Percentiles rank a stretch among this genome's conserved stretches.
phyloP scores from a whole-genome alignment of 2,329 filamentous ascomycete genomes.

The Venturia nashicola region DNA sequence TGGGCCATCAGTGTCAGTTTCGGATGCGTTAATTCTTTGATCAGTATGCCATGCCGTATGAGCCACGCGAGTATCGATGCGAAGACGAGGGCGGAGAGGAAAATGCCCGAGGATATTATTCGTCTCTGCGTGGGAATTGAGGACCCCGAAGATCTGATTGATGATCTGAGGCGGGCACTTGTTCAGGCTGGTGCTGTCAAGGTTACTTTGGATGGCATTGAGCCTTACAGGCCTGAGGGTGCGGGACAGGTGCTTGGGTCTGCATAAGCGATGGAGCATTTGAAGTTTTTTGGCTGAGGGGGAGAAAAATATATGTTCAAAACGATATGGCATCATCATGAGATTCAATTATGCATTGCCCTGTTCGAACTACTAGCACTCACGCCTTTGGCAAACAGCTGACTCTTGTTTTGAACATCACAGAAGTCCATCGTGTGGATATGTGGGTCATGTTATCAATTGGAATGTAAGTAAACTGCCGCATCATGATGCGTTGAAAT shows the following conservation, averaged over 20 bases:
- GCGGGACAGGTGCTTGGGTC: not conserved
- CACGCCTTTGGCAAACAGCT: too few species aligned
- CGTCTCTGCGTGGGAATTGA: conserved; percentile 93
- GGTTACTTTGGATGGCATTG: conserved; percentile 71
- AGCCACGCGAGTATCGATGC: conserved; percentile 97
- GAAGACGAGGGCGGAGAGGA: conserved; percentile 76
- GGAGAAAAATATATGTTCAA: too few species aligned
- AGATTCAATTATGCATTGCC: too few species aligned
- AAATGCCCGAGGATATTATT: conserved; percentile 95
- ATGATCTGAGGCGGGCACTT: conserved; percentile 80
- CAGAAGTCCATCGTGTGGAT: too few species aligned
- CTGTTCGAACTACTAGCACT: too few species aligned
- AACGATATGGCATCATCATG: too few species aligned
- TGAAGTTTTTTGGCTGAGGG: not conserved
- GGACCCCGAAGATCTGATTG: conserved; percentile 80
- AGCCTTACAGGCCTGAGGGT: not conserved
- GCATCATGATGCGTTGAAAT: too few species aligned
- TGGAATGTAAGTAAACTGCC: too few species aligned
- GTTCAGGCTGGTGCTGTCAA: conserved; percentile 90
- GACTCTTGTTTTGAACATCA: too few species aligned
- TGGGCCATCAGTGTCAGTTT: conserved; percentile 97
- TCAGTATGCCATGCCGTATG: conserved; percentile 99
- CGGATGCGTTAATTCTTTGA: conserved; percentile 94
- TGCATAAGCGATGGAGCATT: not conserved
- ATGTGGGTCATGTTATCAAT: too few species aligned